Conservation (phyloP, 768 basidiomycete genomes). For the Xerocomus spinulosus region DNA sequence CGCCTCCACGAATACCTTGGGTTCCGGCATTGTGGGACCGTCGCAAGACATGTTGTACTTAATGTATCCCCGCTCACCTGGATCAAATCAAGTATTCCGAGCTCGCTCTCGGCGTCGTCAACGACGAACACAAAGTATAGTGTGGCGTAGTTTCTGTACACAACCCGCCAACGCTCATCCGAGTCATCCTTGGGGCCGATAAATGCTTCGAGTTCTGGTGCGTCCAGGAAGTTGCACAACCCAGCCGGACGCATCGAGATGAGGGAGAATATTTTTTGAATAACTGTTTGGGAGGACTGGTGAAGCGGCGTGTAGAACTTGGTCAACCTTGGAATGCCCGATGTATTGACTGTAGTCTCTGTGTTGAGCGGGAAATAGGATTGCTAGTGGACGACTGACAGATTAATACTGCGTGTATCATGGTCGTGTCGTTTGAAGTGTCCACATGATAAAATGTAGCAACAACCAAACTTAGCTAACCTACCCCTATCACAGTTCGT, state of each 20-base stretch:
- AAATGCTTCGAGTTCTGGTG: conserved; percentile 76
- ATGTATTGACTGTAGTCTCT: conserved; percentile 76
- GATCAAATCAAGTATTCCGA: conserved; percentile 93
- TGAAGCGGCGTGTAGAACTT: conserved; percentile 87
- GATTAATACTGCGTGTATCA: conserved; percentile 86
- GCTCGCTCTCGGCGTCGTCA: conserved; percentile 92
- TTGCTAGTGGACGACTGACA: conserved; percentile 45
- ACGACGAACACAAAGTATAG: conserved; percentile 97
- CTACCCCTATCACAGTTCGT: conserved; percentile 41
- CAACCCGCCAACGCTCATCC: conserved; percentile 74
- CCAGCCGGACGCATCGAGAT: conserved; percentile 75
- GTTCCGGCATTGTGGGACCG: conserved; percentile 2
- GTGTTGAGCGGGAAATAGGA: conserved; percentile 18
- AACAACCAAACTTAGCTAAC: too few species aligned
- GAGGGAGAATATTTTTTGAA: conserved; percentile 87
- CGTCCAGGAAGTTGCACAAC: conserved; percentile 96
- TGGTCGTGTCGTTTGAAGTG: conserved; percentile 24
- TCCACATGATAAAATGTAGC: too few species aligned
- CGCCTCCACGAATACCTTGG: conserved; percentile 89
- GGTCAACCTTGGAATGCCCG: conserved; percentile 77
- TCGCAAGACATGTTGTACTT: neutral
- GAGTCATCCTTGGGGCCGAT: conserved; percentile 49
- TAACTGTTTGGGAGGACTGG: conserved; percentile 54
- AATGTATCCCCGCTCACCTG: conserved; percentile 56
- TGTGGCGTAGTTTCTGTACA: conserved; percentile 94